Base-by-base conservation (phyloP, 805 yeast species). In the Babjeviella inositovora region DNA sequence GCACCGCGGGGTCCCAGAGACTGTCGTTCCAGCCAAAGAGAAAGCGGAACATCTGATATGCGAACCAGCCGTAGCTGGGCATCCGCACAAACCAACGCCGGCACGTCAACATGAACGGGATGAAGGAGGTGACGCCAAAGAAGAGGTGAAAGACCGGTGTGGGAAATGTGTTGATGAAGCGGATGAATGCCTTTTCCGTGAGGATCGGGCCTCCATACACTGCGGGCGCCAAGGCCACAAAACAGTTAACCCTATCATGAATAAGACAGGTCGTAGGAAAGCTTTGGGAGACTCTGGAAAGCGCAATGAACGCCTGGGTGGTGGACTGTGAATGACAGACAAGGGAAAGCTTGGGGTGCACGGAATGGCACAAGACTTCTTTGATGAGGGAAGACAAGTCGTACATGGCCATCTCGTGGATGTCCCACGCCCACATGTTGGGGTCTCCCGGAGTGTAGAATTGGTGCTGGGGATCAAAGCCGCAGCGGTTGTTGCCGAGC, bases 251-350 rank as follows among this genome's bases (percentile, higher is more conserved):
- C 30, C 69, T 71, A 4, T 52, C 47, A 22, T 69, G 67, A 18
- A 67, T 33, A 9, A 46, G 44, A 24, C 63, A 55, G 15, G 41
- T 21, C 20, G 43, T 41, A n/a, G n/a, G n/a, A n/a, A n/a, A n/a
- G n/a, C n/a, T n/a, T n/a, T n/a, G n/a, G 18, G 39, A 43, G 12
- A 60, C 62, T 24, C 53, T 50, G 10, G 75, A 61, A 17, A 90
- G 50, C 22, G 82, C 66, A 36, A 77, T 50, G 26, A 82, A 75
- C 1, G 76, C 60, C 44, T 85, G 94, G 1, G 95, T 70, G 2
- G 95, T 84, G 1, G 97, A 97, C 47, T 90, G 97, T 9, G 93
- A 80, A 42, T 87, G 98, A 2, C 85, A 85, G 7, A 73, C 59
- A 12, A 87, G 45, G 0, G 74, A 58, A 6, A 85, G 35, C 34